Evolutionary conservation across 169 alveolate genomes (phyloP).

Genomic region (Eimeria maxima): DNA sequence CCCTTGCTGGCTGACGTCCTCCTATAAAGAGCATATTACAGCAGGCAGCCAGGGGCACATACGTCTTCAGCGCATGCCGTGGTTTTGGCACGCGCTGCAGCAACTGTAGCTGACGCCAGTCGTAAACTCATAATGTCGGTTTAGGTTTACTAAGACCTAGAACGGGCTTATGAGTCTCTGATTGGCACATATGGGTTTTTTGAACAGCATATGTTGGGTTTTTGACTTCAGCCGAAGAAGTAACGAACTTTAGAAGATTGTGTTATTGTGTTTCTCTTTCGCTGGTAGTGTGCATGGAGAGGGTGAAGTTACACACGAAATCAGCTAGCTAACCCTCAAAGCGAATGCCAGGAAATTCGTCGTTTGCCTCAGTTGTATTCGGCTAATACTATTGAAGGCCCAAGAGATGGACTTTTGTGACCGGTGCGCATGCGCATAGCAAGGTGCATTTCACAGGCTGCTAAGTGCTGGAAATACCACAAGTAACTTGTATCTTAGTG

Average conservation of each 20-base stretch:
- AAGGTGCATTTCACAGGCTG: not conserved
- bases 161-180: not conserved
- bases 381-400: not conserved
- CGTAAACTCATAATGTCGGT: too few relatives aligned
- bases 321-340: not conserved
- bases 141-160: too few relatives aligned
- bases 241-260: not conserved
- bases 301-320: not conserved
- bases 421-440: not conserved
- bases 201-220: not conserved
- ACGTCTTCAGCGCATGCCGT: constrained; percentile 44
- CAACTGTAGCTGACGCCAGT: constrained; percentile 32
- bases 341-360: not conserved
- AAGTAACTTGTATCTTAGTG: not conserved
- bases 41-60: not conserved
- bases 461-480: not conserved
- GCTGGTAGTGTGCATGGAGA: not conserved
- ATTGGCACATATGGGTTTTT: not conserved
- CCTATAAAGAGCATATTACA: not conserved
- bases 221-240: not conserved
- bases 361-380: not conserved
- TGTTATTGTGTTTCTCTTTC: not conserved
- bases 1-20: not conserved
- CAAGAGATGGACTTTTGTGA: not conserved
- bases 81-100: constrained; percentile 58